Evolutionary conservation across 352 stramenopile species (phyloP).

Genomic region (Phytophthora ramorum): DNA sequence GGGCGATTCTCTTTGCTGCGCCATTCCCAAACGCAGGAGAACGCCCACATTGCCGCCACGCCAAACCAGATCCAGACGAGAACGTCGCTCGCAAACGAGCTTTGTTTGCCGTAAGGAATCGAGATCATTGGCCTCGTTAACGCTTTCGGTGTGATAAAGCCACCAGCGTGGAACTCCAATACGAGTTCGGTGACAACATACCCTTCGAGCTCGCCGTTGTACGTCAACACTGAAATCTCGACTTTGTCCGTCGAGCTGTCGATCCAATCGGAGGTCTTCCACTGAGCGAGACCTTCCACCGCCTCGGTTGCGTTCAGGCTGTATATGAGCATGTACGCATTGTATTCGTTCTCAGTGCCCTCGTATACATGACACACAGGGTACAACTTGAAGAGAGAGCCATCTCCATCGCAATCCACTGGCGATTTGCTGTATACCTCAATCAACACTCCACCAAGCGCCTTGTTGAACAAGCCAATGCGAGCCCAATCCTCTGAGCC

Average conservation of each 20-base stretch:
- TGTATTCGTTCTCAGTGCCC: conserved; percentile 15
- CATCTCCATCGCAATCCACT: conserved; percentile 23
- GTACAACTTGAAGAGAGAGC: conserved; percentile 43
- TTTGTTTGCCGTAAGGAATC: conserved; percentile 32
- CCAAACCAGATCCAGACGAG: conserved; percentile 27
- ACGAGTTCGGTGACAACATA: conserved; percentile 42
- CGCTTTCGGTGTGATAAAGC: conserved; percentile 33
- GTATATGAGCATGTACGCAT: conserved; percentile 33
- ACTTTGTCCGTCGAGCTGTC: conserved; percentile 39
- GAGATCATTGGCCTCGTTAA: conserved; percentile 29
- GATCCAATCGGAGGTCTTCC: conserved; percentile 40
- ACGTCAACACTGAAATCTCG: conserved; percentile 44
- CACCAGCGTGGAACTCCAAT: conserved; percentile 41
- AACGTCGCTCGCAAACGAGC: conserved; percentile 15
- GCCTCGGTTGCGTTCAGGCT: conserved; percentile 37
- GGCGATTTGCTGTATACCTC: conserved; percentile 16
- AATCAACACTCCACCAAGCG: conserved; percentile 41
- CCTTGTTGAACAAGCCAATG: conserved; percentile 48
- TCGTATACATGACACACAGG: conserved; percentile 39
- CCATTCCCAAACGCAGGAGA: conserved; percentile 12
- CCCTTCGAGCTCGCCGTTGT: conserved; percentile 52
- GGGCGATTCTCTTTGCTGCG: conserved; percentile 12
- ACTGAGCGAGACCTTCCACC: conserved; percentile 15
- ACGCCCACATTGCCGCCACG: conserved; percentile 10
- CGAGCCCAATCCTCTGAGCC: conserved; percentile 31